Evolutionary conservation across 495 filamentous ascomycete genomes (phyloP).

Genomic region (Lophium mytilinum): DNA sequence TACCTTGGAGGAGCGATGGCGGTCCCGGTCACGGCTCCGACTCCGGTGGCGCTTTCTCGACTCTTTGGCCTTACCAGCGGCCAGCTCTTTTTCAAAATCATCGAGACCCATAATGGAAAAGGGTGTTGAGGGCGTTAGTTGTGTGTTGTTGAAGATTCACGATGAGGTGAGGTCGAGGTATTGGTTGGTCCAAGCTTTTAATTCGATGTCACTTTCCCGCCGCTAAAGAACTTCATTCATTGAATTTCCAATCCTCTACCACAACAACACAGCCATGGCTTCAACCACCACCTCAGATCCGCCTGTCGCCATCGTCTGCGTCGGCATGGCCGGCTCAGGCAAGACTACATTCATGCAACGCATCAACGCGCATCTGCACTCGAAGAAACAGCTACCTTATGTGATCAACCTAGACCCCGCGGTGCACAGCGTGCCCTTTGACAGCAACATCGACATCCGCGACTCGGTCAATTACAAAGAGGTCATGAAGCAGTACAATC

Average conservation of each 20-base stretch:
- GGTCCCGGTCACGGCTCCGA: constrained; percentile 21
- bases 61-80: constrained; percentile 23
- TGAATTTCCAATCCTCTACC: neutral
- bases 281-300: constrained; percentile 8
- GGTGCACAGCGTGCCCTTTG: constrained; percentile 91
- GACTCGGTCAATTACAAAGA: constrained; percentile 99
- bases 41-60: constrained; percentile 23
- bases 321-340: constrained; percentile 96
- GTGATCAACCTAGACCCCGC: constrained; percentile 97
- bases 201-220: too few species aligned
- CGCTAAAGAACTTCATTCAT: neutral
- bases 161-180: neutral
- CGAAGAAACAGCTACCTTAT: constrained; percentile 59
- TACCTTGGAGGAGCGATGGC: constrained; percentile 21
- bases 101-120: constrained; percentile 29
- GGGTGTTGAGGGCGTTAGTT: neutral
- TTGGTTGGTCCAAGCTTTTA: neutral
- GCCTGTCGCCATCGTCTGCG: constrained; percentile 77
- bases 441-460: constrained; percentile 94
- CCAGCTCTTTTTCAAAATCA: constrained; percentile 38
- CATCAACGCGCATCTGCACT: constrained; percentile 84
- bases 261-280: constrained; percentile 21
- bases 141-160: neutral
- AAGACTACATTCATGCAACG: constrained; percentile 99
- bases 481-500: constrained; percentile 98